Percentiles rank a stretch among this genome's conserved stretches.
Conservation (phyloP, 2,329 filamentous ascomycete genomes). For the Xylaria hypoxylon region DNA sequence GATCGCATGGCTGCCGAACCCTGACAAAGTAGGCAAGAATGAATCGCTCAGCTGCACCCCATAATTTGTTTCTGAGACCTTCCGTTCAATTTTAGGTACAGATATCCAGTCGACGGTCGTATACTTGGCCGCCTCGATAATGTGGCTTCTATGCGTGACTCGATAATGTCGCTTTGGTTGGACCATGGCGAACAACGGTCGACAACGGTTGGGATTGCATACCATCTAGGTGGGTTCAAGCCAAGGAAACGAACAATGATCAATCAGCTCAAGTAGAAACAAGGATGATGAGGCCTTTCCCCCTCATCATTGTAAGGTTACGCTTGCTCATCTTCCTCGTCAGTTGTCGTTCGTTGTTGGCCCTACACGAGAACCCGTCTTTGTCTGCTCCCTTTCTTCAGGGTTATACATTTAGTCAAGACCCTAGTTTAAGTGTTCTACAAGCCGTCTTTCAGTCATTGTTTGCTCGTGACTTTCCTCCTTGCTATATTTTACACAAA, state of each 20-base stretch:
- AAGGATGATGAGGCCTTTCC: conserved; percentile 42
- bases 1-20: conserved; percentile 8
- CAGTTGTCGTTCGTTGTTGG: conserved; percentile 35
- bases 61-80: neutral
- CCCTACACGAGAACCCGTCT: conserved; percentile 28
- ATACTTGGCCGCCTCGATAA: conserved; percentile 28
- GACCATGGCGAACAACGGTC: conserved; percentile 41
- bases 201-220: conserved; percentile 36
- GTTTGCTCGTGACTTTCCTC: conserved; percentile 44
- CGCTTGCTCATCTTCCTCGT: conserved; percentile 13
- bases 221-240: conserved; percentile 27
- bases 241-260: conserved; percentile 42
- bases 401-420: conserved; percentile 35
- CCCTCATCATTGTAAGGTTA: conserved; percentile 32
- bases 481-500: conserved; percentile 44
- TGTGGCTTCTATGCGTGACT: conserved; percentile 41
- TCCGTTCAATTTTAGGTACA: conserved; percentile 34
- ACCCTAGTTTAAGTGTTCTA: conserved; percentile 29
- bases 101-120: conserved; percentile 32
- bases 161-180: conserved; percentile 47
- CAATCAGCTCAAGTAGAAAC: conserved; percentile 47
- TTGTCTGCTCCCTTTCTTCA: conserved; percentile 40
- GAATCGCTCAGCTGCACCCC: conserved; percentile 9
- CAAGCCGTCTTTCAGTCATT: conserved; percentile 39
- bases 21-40: conserved; percentile 1